Percentiles rank a stretch among this genome's conserved stretches.
These are phyloP conservation scores for Dioscorea dumetorum DNA, from an alignment of 106 monocot species.

Conservation along the genomic window DNA sequence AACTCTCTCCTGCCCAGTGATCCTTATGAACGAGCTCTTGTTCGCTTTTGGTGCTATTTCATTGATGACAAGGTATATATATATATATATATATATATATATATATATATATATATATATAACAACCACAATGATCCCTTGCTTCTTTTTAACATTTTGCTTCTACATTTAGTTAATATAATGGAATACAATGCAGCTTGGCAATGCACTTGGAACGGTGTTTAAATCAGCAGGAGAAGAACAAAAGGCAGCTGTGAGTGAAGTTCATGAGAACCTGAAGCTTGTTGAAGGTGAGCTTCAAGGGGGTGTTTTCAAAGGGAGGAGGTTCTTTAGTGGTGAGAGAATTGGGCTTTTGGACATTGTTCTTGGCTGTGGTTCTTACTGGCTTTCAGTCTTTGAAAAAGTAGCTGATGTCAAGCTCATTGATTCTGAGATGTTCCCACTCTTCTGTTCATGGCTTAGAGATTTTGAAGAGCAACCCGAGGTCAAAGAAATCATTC, in stretches of 20 bases:
- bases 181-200: slow-evolving; percentile 51
- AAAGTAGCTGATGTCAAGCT: slow-evolving; percentile 53
- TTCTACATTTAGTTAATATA: too few species aligned
- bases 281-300: slow-evolving; percentile 59
- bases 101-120: too few species aligned
- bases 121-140: too few species aligned
- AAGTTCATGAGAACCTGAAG: slow-evolving; percentile 45
- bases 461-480: slow-evolving; percentile 41
- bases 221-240: slow-evolving; percentile 48
- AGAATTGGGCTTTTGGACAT: slow-evolving; percentile 63
- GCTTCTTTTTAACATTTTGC: too few species aligned
- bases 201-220: slow-evolving; percentile 41
- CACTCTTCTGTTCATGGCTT: slow-evolving; percentile 57
- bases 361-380: slow-evolving; percentile 67
- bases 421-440: slow-evolving; percentile 46
- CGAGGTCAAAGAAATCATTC: slow-evolving; percentile 64
- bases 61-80: slow-evolving; percentile 39
- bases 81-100: too few species aligned
- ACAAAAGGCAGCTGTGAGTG: slow-evolving; percentile 39
- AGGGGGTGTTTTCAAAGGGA: slow-evolving; percentile 59
- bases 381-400: slow-evolving; percentile 65
- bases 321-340: slow-evolving; percentile 76
- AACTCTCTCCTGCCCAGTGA: slow-evolving; percentile 31
- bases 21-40: slow-evolving; percentile 39
- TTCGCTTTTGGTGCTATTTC: slow-evolving; percentile 62